phyloP scores from a whole-genome alignment of 805 yeast species.

The Komagataella pastoris region DNA sequence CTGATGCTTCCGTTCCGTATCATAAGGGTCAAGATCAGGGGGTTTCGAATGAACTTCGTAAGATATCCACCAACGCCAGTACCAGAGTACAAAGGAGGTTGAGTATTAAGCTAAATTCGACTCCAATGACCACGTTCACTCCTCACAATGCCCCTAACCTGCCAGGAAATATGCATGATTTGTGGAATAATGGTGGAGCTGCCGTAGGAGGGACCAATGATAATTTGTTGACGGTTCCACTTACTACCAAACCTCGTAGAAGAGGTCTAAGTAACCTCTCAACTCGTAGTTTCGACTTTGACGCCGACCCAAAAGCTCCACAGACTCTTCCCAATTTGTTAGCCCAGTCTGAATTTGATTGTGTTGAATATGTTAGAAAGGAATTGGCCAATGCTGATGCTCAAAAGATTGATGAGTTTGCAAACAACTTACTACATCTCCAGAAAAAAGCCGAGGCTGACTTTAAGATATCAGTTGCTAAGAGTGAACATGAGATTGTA shows the following conservation, averaged over 20 bases:
- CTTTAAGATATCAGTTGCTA: constrained; percentile 43
- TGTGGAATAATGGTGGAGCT: background rate
- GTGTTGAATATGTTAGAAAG: constrained; percentile 30
- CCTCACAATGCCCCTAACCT: background rate
- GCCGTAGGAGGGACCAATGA: background rate
- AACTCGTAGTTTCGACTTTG: background rate
- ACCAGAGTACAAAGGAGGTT: background rate
- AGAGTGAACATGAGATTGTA: constrained; percentile 49
- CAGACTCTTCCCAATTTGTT: background rate
- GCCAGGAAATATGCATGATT: background rate
- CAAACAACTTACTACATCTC: constrained; percentile 35
- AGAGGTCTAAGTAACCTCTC: background rate
- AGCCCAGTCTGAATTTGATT: constrained; percentile 24
- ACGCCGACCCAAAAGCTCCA: background rate
- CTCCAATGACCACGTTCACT: background rate
- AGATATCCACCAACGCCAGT: background rate
- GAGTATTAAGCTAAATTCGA: background rate
- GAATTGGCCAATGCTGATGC: constrained; percentile 57
- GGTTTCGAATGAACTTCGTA: background rate
- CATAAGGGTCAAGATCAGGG: background rate
- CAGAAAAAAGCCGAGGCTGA: constrained; percentile 38
- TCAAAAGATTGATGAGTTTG: constrained; percentile 56
- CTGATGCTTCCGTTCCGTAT: background rate
- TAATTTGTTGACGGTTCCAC: background rate
- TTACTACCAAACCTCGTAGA: background rate